Percentiles rank a stretch among this genome's conserved stretches.
These are phyloP conservation scores for Umbilicus rupestris DNA, from an alignment of 164 flowering plant species.

Conservation along the genomic window DNA sequence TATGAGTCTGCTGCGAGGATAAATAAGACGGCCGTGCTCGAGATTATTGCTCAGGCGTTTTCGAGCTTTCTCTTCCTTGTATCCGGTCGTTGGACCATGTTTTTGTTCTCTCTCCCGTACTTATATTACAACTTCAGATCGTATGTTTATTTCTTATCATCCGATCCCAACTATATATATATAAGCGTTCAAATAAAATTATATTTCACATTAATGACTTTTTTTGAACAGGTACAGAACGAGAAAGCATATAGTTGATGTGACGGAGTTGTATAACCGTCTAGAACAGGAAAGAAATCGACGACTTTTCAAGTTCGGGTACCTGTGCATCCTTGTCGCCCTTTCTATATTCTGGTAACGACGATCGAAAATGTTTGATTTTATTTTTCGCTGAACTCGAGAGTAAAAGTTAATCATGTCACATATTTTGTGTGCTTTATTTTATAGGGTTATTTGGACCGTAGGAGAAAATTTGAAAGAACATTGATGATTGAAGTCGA, in stretches of 20 bases:
- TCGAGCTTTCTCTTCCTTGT: conserved; percentile 25
- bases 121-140: conserved; percentile 25
- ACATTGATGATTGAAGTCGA: too few relatives aligned
- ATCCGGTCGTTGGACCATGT: conserved; percentile 41
- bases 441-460: neutral
- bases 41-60: conserved; percentile 28
- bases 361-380: neutral
- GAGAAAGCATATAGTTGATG: conserved; percentile 54
- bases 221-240: conserved; percentile 41
- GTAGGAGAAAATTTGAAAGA: neutral
- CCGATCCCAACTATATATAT: too few relatives aligned
- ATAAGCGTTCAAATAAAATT: too few relatives aligned
- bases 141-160: conserved; percentile 22
- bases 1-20: conserved; percentile 35
- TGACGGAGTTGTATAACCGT: conserved; percentile 77
- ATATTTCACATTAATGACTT: too few relatives aligned
- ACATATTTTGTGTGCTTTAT: neutral
- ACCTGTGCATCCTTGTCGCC: neutral
- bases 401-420: neutral
- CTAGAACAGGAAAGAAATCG: conserved; percentile 57
- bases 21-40: conserved; percentile 31
- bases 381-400: neutral
- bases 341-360: conserved; percentile 5
- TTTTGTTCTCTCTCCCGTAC: conserved; percentile 31
- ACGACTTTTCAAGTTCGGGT: conserved; percentile 48